These are phyloP conservation scores for Sphaerostilbella broomeana DNA, from an alignment of 2,329 filamentous ascomycete genomes.

Conservation along the genomic window DNA sequence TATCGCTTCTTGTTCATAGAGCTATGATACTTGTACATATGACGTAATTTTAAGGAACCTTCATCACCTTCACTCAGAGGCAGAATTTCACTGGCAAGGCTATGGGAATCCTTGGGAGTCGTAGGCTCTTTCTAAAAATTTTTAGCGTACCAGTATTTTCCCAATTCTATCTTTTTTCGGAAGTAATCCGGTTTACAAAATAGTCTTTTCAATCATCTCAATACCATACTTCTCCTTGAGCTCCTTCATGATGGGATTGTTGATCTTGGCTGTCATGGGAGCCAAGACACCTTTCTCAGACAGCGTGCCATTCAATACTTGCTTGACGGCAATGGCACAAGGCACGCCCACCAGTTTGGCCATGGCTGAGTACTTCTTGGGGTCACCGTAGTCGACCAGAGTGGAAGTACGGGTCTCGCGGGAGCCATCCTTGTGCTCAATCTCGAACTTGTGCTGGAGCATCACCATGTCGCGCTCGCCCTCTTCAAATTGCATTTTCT, in stretches of 20 bases:
- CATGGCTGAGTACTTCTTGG: constrained; percentile 76
- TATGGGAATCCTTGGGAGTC: too few relatives aligned
- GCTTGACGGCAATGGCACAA: constrained; percentile 49
- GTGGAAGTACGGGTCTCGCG: constrained; percentile 75
- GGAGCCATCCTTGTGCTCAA: constrained; percentile 73
- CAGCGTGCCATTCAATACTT: constrained; percentile 70
- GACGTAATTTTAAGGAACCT: too few relatives aligned
- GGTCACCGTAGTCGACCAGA: constrained; percentile 74
- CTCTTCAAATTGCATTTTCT: constrained; percentile 83
- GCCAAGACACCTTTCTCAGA: constrained; percentile 27
- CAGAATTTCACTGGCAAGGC: too few relatives aligned
- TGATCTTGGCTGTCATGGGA: constrained; percentile 39
- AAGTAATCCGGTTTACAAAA: too few relatives aligned
- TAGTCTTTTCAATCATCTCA: too few relatives aligned
- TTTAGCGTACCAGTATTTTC: too few relatives aligned
- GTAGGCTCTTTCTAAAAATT: too few relatives aligned
- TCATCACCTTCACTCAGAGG: too few relatives aligned
- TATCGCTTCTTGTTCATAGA: too few relatives aligned
- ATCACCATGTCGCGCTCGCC: constrained; percentile 75
- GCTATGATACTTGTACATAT: too few relatives aligned
- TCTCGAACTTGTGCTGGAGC: constrained; percentile 75
- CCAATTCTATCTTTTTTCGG: too few relatives aligned
- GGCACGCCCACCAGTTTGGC: constrained; percentile 63
- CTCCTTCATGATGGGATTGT: constrained; percentile 66
- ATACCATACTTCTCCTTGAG: constrained; percentile 73